Evolutionary conservation across 2,329 filamentous ascomycete genomes (phyloP).

Genomic region (Paramyrothecium roridum): DNA sequence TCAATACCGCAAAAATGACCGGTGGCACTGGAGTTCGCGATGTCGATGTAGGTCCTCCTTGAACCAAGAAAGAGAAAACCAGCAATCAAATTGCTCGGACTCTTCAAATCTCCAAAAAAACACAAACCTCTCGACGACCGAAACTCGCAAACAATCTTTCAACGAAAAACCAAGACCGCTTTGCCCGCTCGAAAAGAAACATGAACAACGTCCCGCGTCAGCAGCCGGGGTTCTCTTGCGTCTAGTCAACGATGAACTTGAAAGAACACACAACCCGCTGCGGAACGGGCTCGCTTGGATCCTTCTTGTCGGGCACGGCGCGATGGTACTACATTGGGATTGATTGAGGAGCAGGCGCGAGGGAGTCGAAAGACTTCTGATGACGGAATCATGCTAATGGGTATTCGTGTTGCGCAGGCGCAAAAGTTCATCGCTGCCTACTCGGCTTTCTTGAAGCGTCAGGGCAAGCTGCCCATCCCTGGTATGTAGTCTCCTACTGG

Average conservation of each 20-base stretch:
- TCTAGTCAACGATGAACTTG: too few species aligned
- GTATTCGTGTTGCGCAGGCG: slow-evolving; percentile 55
- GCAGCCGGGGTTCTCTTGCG: too few species aligned
- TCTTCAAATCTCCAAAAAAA: slow-evolving; percentile 13
- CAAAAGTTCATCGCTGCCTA: slow-evolving; percentile 89
- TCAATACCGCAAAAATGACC: slow-evolving; percentile 67
- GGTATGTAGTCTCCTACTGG: slow-evolving; percentile 52
- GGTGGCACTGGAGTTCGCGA: slow-evolving; percentile 80
- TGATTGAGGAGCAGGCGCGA: slow-evolving; percentile 63
- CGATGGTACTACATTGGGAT: slow-evolving; percentile 21
- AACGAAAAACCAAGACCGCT: slow-evolving; percentile 1
- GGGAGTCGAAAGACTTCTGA: slow-evolving; percentile 71
- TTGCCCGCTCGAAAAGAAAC: too few species aligned
- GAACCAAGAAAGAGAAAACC: slow-evolving; percentile 14
- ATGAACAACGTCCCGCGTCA: too few species aligned
- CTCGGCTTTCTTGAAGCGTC: slow-evolving; percentile 86
- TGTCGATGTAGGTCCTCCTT: slow-evolving; percentile 68
- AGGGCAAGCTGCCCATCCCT: slow-evolving; percentile 88
- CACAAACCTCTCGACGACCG: slow-evolving; percentile 17
- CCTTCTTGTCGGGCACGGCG: background rate
- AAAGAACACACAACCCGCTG: slow-evolving; percentile 1
- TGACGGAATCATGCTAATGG: slow-evolving; percentile 72
- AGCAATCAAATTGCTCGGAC: slow-evolving; percentile 1
- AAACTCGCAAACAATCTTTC: slow-evolving; percentile 17
- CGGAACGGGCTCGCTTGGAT: slow-evolving; percentile 10